Percentiles rank a stretch among this genome's conserved stretches.
Evolutionary conservation across 768 basidiomycete genomes (phyloP).

Genomic region (Phlebiopsis gigantea): DNA sequence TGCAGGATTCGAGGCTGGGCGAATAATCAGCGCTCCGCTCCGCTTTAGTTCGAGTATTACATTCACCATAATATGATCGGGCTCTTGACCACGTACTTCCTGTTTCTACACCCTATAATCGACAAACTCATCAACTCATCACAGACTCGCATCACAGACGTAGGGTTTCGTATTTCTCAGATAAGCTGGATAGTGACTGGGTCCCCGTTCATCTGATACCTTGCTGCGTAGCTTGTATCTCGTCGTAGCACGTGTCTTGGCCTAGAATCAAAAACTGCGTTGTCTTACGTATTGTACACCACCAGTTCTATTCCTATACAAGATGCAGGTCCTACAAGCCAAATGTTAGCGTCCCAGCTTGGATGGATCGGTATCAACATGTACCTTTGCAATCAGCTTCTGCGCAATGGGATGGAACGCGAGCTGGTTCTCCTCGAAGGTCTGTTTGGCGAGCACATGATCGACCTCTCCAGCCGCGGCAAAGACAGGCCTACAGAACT

Average conservation of each 20-base stretch:
- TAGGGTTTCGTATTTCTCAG: too few species aligned
- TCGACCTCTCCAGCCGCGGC: slow-evolving; percentile 50
- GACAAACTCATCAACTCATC: too few species aligned
- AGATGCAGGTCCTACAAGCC: not conserved
- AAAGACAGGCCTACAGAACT: slow-evolving; percentile 74
- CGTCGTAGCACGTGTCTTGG: too few species aligned
- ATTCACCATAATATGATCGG: too few species aligned
- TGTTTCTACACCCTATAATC: too few species aligned
- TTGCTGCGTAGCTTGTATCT: not conserved
- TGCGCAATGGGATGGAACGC: slow-evolving; percentile 76
- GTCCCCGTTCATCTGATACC: too few species aligned
- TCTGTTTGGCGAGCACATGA: slow-evolving; percentile 41
- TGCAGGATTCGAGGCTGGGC: too few species aligned
- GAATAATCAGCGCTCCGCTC: too few species aligned
- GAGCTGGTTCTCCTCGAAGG: slow-evolving; percentile 41
- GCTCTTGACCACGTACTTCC: too few species aligned
- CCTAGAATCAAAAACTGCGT: not conserved
- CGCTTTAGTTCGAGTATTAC: too few species aligned
- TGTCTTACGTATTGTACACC: not conserved
- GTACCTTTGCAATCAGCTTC: slow-evolving; percentile 71
- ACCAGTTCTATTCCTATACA: not conserved
- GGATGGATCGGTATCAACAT: not conserved
- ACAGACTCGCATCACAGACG: too few species aligned
- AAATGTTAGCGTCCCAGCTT: not conserved
- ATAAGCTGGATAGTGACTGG: too few species aligned